Conservation (phyloP, 441 rosid species). For the Dalechampia spathulata region DNA sequence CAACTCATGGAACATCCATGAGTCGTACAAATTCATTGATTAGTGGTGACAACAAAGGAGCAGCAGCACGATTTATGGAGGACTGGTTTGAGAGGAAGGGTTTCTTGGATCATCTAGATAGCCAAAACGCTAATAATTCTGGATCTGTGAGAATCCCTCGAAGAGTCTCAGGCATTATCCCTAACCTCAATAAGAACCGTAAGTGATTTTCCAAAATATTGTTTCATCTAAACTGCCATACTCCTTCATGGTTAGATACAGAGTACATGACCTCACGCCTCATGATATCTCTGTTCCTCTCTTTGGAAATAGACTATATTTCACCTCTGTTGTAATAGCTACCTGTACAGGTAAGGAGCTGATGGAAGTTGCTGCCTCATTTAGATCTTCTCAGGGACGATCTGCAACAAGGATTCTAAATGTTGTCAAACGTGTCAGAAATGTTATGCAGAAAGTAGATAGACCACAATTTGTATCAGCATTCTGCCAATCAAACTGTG, state of each 20-base stretch:
- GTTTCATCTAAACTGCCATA: not conserved
- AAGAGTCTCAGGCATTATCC: slow-evolving; percentile 61
- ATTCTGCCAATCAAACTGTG: slow-evolving; percentile 90
- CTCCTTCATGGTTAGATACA: not conserved
- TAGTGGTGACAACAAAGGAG: slow-evolving; percentile 97
- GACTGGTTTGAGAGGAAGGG: slow-evolving; percentile 66
- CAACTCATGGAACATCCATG: slow-evolving; percentile 98
- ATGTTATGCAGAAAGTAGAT: slow-evolving; percentile 58
- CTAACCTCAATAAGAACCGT: slow-evolving; percentile 39
- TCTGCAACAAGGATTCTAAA: slow-evolving; percentile 54
- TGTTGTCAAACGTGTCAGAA: slow-evolving; percentile 72
- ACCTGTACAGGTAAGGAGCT: slow-evolving; percentile 52
- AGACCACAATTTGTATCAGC: slow-evolving; percentile 81
- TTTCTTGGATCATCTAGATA: not conserved
- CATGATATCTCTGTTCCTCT: not conserved
- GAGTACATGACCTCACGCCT: not conserved
- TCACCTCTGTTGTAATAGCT: not conserved
- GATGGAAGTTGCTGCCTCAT: slow-evolving; percentile 79
- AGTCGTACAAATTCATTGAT: slow-evolving; percentile 85
- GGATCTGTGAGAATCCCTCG: slow-evolving; percentile 43
- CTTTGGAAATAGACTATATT: not conserved
- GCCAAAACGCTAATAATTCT: slow-evolving; percentile 17
- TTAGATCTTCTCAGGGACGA: slow-evolving; percentile 56
- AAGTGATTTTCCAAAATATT: slow-evolving; percentile 21
- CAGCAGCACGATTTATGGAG: slow-evolving; percentile 91